These are phyloP conservation scores for Pseudotsuga menziesii DNA, from an alignment of 75 land plant species.

Conservation along the genomic window DNA sequence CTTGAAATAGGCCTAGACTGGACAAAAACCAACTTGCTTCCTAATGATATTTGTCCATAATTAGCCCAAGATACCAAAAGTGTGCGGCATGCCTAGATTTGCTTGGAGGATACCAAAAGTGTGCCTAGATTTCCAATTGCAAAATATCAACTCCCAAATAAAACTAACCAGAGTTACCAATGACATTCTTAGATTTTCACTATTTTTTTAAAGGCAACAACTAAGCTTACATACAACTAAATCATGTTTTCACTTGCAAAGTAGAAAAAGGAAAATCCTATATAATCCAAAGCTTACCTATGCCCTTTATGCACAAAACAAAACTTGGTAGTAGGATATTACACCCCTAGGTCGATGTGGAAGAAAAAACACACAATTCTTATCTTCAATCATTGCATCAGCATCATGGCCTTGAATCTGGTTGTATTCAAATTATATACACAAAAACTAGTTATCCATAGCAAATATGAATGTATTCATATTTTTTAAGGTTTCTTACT, in stretches of 20 bases:
- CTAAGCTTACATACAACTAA: neutral
- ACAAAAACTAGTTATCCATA: too few relatives aligned
- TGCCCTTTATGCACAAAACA: slow-evolving; percentile 43
- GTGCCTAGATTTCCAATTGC: slow-evolving; percentile 12
- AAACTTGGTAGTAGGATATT: slow-evolving; percentile 16
- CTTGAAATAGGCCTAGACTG: too few relatives aligned
- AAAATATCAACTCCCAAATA: neutral
- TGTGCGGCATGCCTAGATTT: too few relatives aligned
- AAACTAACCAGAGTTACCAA: neutral
- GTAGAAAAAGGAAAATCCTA: neutral
- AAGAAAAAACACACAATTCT: slow-evolving; percentile 30
- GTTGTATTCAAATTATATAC: neutral
- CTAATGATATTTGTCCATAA: too few relatives aligned
- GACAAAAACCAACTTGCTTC: too few relatives aligned
- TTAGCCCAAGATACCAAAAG: too few relatives aligned
- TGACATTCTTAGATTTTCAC: neutral
- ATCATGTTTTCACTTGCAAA: neutral
- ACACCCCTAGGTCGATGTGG: slow-evolving; percentile 28
- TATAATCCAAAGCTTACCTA: slow-evolving; percentile 15
- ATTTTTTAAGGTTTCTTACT: too few relatives aligned
- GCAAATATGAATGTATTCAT: too few relatives aligned
- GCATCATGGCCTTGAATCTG: slow-evolving; percentile 41
- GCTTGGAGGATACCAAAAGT: too few relatives aligned
- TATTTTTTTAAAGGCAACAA: neutral
- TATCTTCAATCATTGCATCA: slow-evolving; percentile 30